Base-by-base conservation (phyloP, 139 green algal genomes). In the Marvania coccoides region DNA sequence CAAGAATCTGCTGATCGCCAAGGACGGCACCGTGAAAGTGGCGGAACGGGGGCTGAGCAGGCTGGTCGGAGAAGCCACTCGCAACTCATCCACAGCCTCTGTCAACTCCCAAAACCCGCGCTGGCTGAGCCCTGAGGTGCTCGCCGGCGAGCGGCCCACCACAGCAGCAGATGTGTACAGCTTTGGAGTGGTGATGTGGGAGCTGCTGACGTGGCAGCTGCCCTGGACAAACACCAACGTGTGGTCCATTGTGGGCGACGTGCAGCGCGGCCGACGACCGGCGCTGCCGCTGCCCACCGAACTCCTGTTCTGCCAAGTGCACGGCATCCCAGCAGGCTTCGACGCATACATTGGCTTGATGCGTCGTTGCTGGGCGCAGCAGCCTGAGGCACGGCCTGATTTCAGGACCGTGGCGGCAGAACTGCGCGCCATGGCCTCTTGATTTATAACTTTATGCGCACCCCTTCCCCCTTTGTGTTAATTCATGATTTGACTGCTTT, bases 321-420 rank as follows among this genome's bases (percentile, higher is more conserved):
- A n/a, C n/a, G n/a, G n/a, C n/a, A n/a, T n/a, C n/a, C n/a, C n/a
- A n/a, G 46, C 33, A 0, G 61, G 61, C 6, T 46, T 82, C 31
- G 51, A 65, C 23, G 71, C 61, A 26, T 85, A 80, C 63, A 42
- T 79, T 23, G 56, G 67, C 47, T 71, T 91, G 19, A 90, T 91
- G 81, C 39, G 78, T 68, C 15, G 33, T 5, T 91, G 83, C 70
- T 91, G 85, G 85, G 51, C 59, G 19, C 48, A 81, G 30, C 72
- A 12, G 45, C 45, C 45, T 5, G 45, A 54, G 45, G 12, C 10
- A 7, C 45, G 45, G 45, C 45, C 45, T 7, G 45, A 24, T 5
- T 54, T 54, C n/a, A n/a, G n/a, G n/a, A n/a, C n/a, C n/a, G n/a
- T n/a, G n/a, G n/a, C n/a, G n/a, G n/a, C n/a, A n/a, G n/a, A n/a